Base-by-base conservation (phyloP, 1,139 yeast species). In the Geotrichum europaeum region DNA sequence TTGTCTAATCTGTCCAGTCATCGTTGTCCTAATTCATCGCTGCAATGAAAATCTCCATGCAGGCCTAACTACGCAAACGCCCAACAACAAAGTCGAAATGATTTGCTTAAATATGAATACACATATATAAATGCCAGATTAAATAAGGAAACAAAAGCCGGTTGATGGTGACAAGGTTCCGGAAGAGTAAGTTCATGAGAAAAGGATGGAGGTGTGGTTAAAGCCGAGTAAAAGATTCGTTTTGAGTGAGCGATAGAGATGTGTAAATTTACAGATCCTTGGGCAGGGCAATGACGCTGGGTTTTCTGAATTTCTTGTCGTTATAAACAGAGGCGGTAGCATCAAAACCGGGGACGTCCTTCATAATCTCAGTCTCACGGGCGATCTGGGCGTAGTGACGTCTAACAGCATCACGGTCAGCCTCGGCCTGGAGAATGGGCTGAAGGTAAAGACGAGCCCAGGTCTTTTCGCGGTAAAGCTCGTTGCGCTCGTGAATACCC, bases 341-440 rank as follows among this genome's bases (percentile, higher is more conserved):
- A 60, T 81, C 84, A 82, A 84, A 83, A 70, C 83, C 85, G 50
- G 81, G 79, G 55, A 82, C 84, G 60, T 80, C 79, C 72, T 79
- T 76, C 86, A 83, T 83, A 65, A 83, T 78, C 69, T 81, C 83
- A 63, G 76, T 85, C 76, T 88, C 95, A 76, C 91, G 82, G 68
- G 82, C 83, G 73, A 83, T 77, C 70, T 86, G 85, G 59, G 89
- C 84, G 68, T 77, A 79, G 65, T 82, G 82, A 71, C 96, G 82
- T 77, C 96, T 84, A 56, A 89, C 90, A 53, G 81, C 74, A 68
- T 87, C 88, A 73, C 96, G 81, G 73, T 89, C 96, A 66, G 84
- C 84, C 75, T 89, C 96, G 51, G 96, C 96, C 67, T 84, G 82
- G 62, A 89, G 80, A 66, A 88, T 78, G 3, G 96, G 96, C 68